phyloP scores from a whole-genome alignment of 208 protist species.

The Phytomonas sp. region DNA sequence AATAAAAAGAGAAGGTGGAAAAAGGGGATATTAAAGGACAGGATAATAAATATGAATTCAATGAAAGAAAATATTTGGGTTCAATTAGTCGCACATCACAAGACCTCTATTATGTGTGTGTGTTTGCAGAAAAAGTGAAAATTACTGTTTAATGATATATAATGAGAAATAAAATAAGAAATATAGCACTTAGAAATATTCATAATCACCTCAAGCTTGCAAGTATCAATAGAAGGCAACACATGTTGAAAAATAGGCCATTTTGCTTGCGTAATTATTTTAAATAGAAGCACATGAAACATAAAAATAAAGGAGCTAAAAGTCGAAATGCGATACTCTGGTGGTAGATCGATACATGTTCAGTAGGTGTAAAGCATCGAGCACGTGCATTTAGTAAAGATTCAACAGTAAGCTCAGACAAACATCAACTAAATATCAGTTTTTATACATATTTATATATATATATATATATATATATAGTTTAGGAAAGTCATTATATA shows the following conservation, averaged over 20 bases:
- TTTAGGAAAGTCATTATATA: background rate
- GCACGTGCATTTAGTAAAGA: background rate
- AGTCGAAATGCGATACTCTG: background rate
- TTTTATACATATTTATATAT: constrained; percentile 6
- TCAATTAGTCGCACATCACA: background rate
- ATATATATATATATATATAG: background rate
- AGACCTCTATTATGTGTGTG: background rate
- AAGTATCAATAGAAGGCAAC: background rate
- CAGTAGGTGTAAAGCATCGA: background rate
- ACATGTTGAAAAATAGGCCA: background rate
- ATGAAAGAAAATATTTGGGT: background rate
- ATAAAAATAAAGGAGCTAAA: background rate
- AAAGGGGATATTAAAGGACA: constrained; percentile 1
- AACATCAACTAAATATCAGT: background rate
- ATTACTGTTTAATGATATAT: constrained; percentile 1
- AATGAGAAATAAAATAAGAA: background rate
- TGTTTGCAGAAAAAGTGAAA: background rate
- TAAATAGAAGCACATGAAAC: background rate
- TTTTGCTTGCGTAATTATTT: background rate
- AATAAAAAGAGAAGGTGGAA: background rate
- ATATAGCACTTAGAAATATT: background rate
- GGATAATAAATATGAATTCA: background rate
- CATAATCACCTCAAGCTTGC: background rate
- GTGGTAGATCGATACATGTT: background rate
- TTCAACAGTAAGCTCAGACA: background rate